Evolutionary conservation across 306 rosid species (phyloP).

Genomic region (Lupinus albus): DNA sequence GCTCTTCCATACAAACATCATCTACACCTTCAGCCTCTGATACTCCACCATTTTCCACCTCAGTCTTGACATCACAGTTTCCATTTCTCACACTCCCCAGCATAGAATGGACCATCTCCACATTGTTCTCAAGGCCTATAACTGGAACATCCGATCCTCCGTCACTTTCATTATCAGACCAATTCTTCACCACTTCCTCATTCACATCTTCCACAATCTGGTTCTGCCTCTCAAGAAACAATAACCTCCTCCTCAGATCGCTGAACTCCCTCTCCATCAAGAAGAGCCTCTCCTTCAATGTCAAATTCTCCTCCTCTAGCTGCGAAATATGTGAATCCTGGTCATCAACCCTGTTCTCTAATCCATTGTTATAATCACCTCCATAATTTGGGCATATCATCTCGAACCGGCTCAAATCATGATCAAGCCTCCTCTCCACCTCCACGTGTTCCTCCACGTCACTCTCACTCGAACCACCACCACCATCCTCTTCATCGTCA

Average conservation of each 20-base stretch:
- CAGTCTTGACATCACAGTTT: conserved; percentile 29
- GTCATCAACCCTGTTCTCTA: conserved; percentile 91
- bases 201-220: conserved; percentile 58
- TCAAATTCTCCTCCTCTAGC: conserved; percentile 89
- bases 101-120: conserved; percentile 50
- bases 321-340: conserved; percentile 92
- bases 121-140: conserved; percentile 51
- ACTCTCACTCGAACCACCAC: conserved; percentile 81
- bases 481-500: conserved; percentile 58
- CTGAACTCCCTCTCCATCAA: conserved; percentile 82
- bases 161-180: conserved; percentile 55
- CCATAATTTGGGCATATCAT: conserved; percentile 87
- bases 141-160: conserved; percentile 54
- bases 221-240: conserved; percentile 59
- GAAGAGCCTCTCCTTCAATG: conserved; percentile 88
- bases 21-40: conserved; percentile 46
- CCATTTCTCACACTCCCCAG: conserved; percentile 46
- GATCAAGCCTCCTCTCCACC: conserved; percentile 90
- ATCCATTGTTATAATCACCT: conserved; percentile 68
- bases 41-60: conserved; percentile 37
- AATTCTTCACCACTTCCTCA: conserved; percentile 64
- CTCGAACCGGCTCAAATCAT: conserved; percentile 92
- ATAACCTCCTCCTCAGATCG: conserved; percentile 75
- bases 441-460: conserved; percentile 90
- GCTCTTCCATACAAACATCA: conserved; percentile 54